phyloP scores from a whole-genome alignment of 2,329 filamentous ascomycete genomes.

The Biscogniauxia marginata region DNA sequence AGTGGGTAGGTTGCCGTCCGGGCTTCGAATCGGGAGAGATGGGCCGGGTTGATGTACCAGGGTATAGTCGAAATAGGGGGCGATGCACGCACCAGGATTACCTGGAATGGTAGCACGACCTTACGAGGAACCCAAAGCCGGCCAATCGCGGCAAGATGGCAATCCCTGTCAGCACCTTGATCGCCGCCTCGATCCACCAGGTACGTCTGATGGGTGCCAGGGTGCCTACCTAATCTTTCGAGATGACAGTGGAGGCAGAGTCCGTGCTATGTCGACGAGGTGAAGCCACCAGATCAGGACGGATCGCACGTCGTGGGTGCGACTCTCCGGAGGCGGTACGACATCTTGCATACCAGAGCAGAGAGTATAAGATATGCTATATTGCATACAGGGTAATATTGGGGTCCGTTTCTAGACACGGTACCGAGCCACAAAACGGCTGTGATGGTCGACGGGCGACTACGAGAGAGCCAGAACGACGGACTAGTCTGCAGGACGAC shows the following conservation, averaged over 20 bases:
- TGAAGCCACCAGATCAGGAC: background rate
- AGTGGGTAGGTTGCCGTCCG: background rate
- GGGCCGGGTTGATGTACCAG: background rate
- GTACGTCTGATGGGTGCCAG: background rate
- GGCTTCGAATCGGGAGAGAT: conserved; percentile 2
- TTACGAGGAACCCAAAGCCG: background rate
- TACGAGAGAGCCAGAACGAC: background rate
- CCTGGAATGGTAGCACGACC: background rate
- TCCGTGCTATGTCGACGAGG: background rate
- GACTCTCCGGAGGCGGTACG: conserved; percentile 4
- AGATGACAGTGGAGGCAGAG: background rate
- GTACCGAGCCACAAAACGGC: background rate
- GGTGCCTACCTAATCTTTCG: background rate
- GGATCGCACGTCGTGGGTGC: conserved; percentile 1
- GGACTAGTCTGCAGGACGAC: background rate
- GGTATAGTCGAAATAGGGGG: background rate
- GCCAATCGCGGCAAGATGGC: background rate
- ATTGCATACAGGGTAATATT: background rate
- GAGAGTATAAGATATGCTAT: background rate
- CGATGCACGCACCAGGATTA: background rate
- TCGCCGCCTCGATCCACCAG: background rate
- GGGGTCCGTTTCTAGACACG: background rate
- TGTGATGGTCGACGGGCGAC: background rate
- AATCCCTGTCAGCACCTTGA: conserved; percentile 4
- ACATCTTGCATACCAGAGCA: background rate